Base-by-base conservation (phyloP, 495 filamentous ascomycete species). In the Stereocaulon alpinum region DNA sequence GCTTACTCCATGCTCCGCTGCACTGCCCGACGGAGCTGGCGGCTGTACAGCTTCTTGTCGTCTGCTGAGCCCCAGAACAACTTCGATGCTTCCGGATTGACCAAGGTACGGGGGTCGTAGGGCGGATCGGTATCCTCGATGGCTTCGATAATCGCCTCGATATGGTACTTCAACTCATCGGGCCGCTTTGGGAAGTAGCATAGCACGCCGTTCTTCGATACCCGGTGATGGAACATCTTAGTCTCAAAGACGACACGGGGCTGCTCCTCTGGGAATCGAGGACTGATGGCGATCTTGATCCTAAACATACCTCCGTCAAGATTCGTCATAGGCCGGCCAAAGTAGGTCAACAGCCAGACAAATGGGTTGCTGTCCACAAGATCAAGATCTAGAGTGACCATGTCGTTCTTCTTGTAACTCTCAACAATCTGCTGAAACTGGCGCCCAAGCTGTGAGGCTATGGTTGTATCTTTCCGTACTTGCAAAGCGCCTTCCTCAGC, bases 241-340 rank as follows among this genome's bases (percentile, higher is more conserved):
- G 88, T 93, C 64, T 91, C 80, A 63, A 96, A 82, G 52, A 81
- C 85, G 42, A 90, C 83, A 55, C 93, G 80, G 14, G 94, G 93
- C 62, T 96, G 91, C 62, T 93, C 89, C n/a, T 86, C 82, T 0
- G 93, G 93, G 66, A 95, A 95, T 12, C 84, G 79, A n/a, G 91
- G 84, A 64, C 91, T 95, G 70, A 97, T 83, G 64, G 75, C 77
- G 32, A 97, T 77, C 63, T 77, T 85, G 66, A 96, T 85, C 56
- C 79, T 80, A 74, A 96, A 91, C 55, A 97, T 77, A 6, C 93
- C 93, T 6, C 93, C 93, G 60, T 97, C 94, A 5, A 96, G 79
- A 63, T 91, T 88, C 0, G 92, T 95, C 87, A 93, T 94, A 2
- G 92, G 88, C 52, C 86, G 82, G 40, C 93, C 93, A 67, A 96